Evolutionary conservation across 1,284 basidiomycete species (phyloP).

Genomic region (Puccinia novopanici): DNA sequence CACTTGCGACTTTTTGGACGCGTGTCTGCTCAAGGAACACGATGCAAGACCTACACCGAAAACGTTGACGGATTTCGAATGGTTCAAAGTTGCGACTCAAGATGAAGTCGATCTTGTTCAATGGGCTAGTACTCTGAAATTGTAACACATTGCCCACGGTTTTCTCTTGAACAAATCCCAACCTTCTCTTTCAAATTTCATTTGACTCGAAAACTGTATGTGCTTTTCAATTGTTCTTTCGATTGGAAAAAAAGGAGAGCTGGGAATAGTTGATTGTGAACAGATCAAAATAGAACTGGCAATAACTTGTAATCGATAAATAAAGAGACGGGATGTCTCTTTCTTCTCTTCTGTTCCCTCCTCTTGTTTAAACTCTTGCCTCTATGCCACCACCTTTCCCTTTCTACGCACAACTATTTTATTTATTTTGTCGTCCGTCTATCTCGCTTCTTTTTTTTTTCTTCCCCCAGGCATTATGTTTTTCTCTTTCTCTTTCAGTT

Average conservation of each 20-base stretch:
- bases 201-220: constrained; percentile 5
- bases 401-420: neutral
- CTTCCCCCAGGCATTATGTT: neutral
- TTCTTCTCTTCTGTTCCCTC: neutral
- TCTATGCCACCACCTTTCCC: neutral
- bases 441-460: neutral
- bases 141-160: neutral
- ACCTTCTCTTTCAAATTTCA: neutral
- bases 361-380: neutral
- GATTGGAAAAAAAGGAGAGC: constrained; percentile 4
- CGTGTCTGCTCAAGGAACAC: constrained; percentile 52
- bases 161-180: neutral
- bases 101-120: constrained; percentile 56
- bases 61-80: constrained; percentile 53
- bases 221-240: constrained; percentile 6
- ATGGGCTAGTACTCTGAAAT: constrained; percentile 55
- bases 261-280: neutral
- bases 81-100: constrained; percentile 53
- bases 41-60: constrained; percentile 52
- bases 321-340: neutral
- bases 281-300: neutral
- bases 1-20: constrained; percentile 63
- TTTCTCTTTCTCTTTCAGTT: neutral
- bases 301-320: constrained; percentile 12
- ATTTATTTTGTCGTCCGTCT: neutral